These are phyloP conservation scores for Apiotrichum gracile DNA, from an alignment of 1,284 basidiomycete species.

Conservation along the genomic window DNA sequence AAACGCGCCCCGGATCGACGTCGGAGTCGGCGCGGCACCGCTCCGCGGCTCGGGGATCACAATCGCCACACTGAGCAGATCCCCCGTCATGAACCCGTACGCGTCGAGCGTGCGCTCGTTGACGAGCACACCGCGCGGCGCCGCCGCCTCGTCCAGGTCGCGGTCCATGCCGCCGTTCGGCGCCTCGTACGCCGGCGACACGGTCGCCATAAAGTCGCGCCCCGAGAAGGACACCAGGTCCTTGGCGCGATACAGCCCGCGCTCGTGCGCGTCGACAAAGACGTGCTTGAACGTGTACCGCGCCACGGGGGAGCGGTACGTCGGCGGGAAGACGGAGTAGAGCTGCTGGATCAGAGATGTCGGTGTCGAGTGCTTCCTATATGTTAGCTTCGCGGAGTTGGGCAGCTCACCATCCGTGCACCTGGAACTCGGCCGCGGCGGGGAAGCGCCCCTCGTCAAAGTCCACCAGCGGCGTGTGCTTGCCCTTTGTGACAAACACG, in stretches of 20 bases:
- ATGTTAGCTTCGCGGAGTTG: background rate
- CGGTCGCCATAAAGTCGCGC: slow-evolving; percentile 24
- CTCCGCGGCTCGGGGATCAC: slow-evolving; percentile 32
- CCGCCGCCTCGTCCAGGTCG: slow-evolving; percentile 17
- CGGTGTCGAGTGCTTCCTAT: slow-evolving; percentile 38
- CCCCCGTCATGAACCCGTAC: slow-evolving; percentile 40
- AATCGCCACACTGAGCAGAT: slow-evolving; percentile 34
- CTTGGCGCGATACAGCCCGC: slow-evolving; percentile 32
- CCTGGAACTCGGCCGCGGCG: slow-evolving; percentile 33
- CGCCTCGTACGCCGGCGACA: background rate
- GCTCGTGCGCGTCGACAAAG: slow-evolving; percentile 40
- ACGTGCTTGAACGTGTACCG: slow-evolving; percentile 39
- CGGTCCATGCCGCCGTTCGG: slow-evolving; percentile 13
- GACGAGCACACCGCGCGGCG: slow-evolving; percentile 8
- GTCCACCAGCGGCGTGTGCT: slow-evolving; percentile 35
- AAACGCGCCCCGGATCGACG: background rate
- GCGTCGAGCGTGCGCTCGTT: slow-evolving; percentile 38
- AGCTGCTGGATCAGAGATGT: slow-evolving; percentile 35
- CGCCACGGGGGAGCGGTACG: slow-evolving; percentile 35
- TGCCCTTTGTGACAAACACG: slow-evolving; percentile 38
- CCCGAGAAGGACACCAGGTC: slow-evolving; percentile 36
- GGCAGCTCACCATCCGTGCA: slow-evolving; percentile 37
- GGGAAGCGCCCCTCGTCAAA: slow-evolving; percentile 40
- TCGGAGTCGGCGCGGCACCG: background rate
- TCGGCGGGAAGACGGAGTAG: slow-evolving; percentile 34